These are phyloP conservation scores for Colletotrichum sidae DNA, from an alignment of 2,329 filamentous ascomycete species.

Conservation along the genomic window DNA sequence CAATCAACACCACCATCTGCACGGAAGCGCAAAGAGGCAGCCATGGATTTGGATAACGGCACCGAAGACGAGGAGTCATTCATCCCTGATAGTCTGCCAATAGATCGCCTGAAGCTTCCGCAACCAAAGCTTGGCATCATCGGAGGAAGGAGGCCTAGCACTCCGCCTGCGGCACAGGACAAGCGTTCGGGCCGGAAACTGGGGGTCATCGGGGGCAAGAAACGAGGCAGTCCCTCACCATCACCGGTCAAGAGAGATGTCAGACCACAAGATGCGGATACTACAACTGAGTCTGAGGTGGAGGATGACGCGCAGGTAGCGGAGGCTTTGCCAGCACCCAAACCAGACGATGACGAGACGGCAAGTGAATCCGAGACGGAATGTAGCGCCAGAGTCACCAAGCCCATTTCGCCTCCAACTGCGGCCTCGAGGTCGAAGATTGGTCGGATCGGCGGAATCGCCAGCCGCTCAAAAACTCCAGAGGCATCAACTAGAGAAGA, in stretches of 20 bases:
- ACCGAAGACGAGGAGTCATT: conserved; percentile 48
- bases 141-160: too few relatives aligned
- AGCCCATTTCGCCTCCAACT: neutral
- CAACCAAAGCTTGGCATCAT: too few relatives aligned
- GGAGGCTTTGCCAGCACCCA: conserved; percentile 9
- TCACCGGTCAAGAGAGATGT: conserved; percentile 36
- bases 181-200: conserved; percentile 42
- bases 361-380: too few relatives aligned
- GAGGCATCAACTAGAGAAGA: conserved; percentile 41
- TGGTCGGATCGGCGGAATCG: conserved; percentile 2
- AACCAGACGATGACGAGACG: neutral
- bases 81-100: conserved; percentile 39
- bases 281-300: conserved; percentile 57
- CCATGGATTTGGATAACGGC: conserved; percentile 43
- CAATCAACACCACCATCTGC: conserved; percentile 59
- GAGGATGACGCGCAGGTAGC: conserved; percentile 34
- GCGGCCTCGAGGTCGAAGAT: neutral
- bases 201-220: conserved; percentile 51
- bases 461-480: conserved; percentile 2
- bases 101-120: too few relatives aligned
- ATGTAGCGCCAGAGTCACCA: too few relatives aligned
- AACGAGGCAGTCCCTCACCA: conserved; percentile 42
- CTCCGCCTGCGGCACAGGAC: conserved; percentile 37
- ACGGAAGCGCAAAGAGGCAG: conserved; percentile 39
- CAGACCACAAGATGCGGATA: conserved; percentile 50